Conservation (phyloP, 768 basidiomycete genomes). For the Phanerodontia chrysosporium region DNA sequence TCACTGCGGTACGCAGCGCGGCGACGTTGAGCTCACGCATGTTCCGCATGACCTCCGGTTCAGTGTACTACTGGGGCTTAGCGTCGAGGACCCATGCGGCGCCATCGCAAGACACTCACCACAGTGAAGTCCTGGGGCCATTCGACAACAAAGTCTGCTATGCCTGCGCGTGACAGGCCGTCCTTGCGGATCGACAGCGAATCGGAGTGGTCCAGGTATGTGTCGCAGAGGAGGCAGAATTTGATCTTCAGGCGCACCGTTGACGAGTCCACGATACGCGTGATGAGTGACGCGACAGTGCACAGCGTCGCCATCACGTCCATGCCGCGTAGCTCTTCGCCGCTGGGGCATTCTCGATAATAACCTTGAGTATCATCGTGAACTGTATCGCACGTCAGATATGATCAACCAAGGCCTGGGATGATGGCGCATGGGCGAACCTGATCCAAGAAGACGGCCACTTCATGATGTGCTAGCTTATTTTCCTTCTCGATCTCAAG, state of each 20-base stretch:
- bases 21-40: constrained; percentile 69
- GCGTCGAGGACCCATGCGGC: background rate
- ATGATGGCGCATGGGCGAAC: constrained; percentile 29
- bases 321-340: constrained; percentile 58
- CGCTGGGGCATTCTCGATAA: constrained; percentile 65
- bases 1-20: constrained; percentile 70
- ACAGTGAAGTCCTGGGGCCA: constrained; percentile 61
- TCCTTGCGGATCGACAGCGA: constrained; percentile 64
- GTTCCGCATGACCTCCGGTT: constrained; percentile 33
- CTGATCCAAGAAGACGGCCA: constrained; percentile 68
- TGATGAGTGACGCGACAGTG: constrained; percentile 52
- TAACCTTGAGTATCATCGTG: constrained; percentile 68
- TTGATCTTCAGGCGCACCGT: constrained; percentile 67
- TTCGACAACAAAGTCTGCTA: constrained; percentile 73
- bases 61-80: constrained; percentile 23
- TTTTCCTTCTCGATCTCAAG: constrained; percentile 46
- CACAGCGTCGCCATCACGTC: constrained; percentile 59
- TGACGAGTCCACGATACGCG: constrained; percentile 49
- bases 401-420: background rate
- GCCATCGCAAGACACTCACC: constrained; percentile 34
- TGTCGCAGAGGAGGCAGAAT: constrained; percentile 71
- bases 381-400: constrained; percentile 42
- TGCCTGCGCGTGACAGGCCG: constrained; percentile 57
- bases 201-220: constrained; percentile 58
- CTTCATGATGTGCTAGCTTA: constrained; percentile 39